Conservation (phyloP, 2,329 filamentous ascomycete genomes). For the Alternaria angustiovoidea region DNA sequence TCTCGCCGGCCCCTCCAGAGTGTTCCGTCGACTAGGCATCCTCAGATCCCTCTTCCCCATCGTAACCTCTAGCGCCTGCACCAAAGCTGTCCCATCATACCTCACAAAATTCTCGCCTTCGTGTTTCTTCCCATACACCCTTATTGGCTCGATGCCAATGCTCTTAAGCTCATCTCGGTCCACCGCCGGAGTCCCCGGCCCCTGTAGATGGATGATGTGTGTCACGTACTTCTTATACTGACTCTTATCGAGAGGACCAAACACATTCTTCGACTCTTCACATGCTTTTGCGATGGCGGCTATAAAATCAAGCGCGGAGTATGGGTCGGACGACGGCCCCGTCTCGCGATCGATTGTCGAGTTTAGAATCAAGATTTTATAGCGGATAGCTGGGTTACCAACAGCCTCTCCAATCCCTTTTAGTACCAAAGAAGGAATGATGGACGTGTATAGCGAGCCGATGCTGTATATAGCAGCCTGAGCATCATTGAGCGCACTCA, state of each 20-base stretch:
- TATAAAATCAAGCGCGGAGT: slow-evolving; percentile 82
- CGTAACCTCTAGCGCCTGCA: slow-evolving; percentile 78
- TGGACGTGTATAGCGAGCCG: slow-evolving; percentile 89
- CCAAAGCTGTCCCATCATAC: slow-evolving; percentile 80
- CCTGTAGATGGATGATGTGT: slow-evolving; percentile 82
- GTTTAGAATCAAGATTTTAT: slow-evolving; percentile 87
- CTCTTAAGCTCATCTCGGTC: slow-evolving; percentile 69
- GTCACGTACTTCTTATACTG: slow-evolving; percentile 77
- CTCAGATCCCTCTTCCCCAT: slow-evolving; percentile 71
- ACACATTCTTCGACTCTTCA: slow-evolving; percentile 59
- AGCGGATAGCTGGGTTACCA: slow-evolving; percentile 60
- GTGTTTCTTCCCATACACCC: slow-evolving; percentile 75
- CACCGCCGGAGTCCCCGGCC: slow-evolving; percentile 72
- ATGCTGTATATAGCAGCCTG: slow-evolving; percentile 87
- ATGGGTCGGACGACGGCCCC: slow-evolving; percentile 70
- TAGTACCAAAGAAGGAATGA: slow-evolving; percentile 83
- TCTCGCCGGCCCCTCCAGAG: slow-evolving; percentile 35
- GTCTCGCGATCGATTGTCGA: slow-evolving; percentile 87
- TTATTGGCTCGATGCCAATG: slow-evolving; percentile 79
- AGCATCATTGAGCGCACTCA: slow-evolving; percentile 71
- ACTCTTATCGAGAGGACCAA: slow-evolving; percentile 28
- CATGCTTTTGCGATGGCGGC: slow-evolving; percentile 75
- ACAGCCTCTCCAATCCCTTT: slow-evolving; percentile 76
- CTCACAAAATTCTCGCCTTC: slow-evolving; percentile 64
- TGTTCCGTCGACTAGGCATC: slow-evolving; percentile 66